Evolutionary conservation across 441 rosid genomes (phyloP), one percentile per base, ranked within the genome.

Genomic region (Mallotus japonicus): DNA sequence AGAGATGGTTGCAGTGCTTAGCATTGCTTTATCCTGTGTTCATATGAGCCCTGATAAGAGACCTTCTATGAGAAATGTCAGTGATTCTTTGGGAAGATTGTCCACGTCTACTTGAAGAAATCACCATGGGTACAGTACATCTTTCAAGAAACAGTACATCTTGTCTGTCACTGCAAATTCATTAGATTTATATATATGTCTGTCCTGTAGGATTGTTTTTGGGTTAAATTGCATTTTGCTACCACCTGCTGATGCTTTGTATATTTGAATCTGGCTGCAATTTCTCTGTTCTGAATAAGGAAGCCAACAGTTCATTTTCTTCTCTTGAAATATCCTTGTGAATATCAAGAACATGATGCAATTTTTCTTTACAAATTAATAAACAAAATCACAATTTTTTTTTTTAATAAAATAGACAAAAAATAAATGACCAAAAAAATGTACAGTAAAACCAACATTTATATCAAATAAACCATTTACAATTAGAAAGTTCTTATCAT

Each of bases 1-100:
- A 73, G 89, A 87, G 85, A 86, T 95, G 49, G 80, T 89, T 8
- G 85, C 87, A 19, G 89, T 87, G 61, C 84, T 95, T 53, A 90
- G 87, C 80, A 81, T 92, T 34, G 91, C 93, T 12, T 80, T 95
- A 71, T 88, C 95, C 32, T 91, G 99, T 58, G 95, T 89, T 71
- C 83, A 87, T 61, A 76, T 73, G 64, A 88, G 71, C 74, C 91
- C 97, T 6, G 96, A 88, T 68, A 83, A 83, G 82, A 90, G 99
- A 80, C 99, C 97, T 58, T 73, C 89, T 16, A 92, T 91, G 98
- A 88, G 89, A 84, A 81, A 84, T 69, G 87, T 90, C 51, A 80
- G 75, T 5, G 91, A 90, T 74, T 77, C 81, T 57, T 80, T 95
- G 70, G 87, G 87, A 71, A 81, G 86, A 82, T 70, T 85, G 70